Evolutionary conservation across 345 rosid species (phyloP), one percentile per base, ranked within the genome.

Genomic region (Mercurialis annua): DNA sequence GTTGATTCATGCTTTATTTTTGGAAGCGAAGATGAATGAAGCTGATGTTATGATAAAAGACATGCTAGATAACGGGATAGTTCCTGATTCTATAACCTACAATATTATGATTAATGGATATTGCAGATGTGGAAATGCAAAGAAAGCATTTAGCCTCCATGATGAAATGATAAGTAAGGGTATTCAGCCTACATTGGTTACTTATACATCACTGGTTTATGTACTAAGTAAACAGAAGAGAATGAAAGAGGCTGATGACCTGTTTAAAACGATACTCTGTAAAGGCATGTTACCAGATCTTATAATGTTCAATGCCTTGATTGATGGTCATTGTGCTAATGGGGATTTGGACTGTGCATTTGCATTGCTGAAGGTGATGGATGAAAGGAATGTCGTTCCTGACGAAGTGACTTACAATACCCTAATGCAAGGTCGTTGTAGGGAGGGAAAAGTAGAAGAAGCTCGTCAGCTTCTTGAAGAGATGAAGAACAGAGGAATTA

Each of bases 321-420:
- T 91, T 56, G 87, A 81, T 72, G 94, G 99, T 27, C 97, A 91
- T 49, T 86, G 92, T 77, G 67, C 84, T 66, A 82, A 62, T 30
- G 84, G 96, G 56, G 88, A 83, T 74, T 70, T 87, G 81, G 86
- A 81, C 42, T 86, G 80, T 73, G 92, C 91, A 3, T 89, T 86
- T 71, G 68, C 65, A 1, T 65, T 94, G 24, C 72, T 94, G 77
- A 81, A 80, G 60, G 86, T 87, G 82, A 86, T 94, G 96, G 90
- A 94, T 17, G 62, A 54, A 68, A 79, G 79, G 81, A 86, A 73
- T 56, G 76, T 91, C n/a, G 7, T 58, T 69, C 96, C 96, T 5
- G 96, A 94, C 76, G 99, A 94, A 43, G 92, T 89, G 74, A 94
- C 99, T 2, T 91, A 80, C 73, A 91, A 94, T 75, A 86, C 95